Evolutionary conservation across 495 filamentous ascomycete species (phyloP).

Genomic region (Aspergillus panamensis): DNA sequence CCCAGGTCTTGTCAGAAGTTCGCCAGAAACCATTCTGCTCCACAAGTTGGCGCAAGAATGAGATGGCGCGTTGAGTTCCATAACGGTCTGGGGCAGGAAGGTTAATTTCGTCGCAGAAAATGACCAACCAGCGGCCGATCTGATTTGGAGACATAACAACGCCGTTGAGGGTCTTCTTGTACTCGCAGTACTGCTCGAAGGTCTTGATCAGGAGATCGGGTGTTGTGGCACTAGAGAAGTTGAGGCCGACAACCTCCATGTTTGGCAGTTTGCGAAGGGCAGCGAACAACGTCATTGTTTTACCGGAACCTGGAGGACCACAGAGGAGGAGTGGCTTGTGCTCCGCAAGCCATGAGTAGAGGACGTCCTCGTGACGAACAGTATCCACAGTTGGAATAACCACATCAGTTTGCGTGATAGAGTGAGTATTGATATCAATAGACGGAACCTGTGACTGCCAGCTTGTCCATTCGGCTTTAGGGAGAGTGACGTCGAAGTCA

Average conservation of each 20-base stretch:
- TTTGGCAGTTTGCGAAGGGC: constrained; percentile 93
- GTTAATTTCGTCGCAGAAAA: constrained; percentile 99
- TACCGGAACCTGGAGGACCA: constrained; percentile 96
- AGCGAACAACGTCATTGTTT: constrained; percentile 99
- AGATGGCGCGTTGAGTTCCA: constrained; percentile 93
- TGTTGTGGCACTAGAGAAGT: constrained; percentile 98
- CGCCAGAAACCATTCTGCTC: constrained; percentile 99
- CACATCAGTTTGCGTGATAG: constrained; percentile 92
- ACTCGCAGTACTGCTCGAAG: constrained; percentile 99
- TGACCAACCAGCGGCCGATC: constrained; percentile 94
- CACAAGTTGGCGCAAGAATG: constrained; percentile 92
- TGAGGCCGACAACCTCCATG: constrained; percentile 98
- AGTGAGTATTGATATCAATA: constrained; percentile 96
- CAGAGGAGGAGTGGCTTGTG: constrained; percentile 96
- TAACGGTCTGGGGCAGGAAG: constrained; percentile 98
- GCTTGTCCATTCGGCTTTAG: constrained; percentile 78
- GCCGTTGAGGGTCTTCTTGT: constrained; percentile 95
- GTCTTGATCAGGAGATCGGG: constrained; percentile 97
- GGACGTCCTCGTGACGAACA: constrained; percentile 91
- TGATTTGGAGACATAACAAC: constrained; percentile 94
- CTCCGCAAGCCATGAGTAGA: constrained; percentile 98
- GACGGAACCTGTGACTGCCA: constrained; percentile 94
- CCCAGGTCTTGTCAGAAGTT: constrained; percentile 95
- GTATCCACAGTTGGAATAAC: constrained; percentile 98
- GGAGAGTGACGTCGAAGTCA: constrained; percentile 87